Conservation (phyloP, 2,329 filamentous ascomycete species). For the Scedosporium aurantiacum region DNA sequence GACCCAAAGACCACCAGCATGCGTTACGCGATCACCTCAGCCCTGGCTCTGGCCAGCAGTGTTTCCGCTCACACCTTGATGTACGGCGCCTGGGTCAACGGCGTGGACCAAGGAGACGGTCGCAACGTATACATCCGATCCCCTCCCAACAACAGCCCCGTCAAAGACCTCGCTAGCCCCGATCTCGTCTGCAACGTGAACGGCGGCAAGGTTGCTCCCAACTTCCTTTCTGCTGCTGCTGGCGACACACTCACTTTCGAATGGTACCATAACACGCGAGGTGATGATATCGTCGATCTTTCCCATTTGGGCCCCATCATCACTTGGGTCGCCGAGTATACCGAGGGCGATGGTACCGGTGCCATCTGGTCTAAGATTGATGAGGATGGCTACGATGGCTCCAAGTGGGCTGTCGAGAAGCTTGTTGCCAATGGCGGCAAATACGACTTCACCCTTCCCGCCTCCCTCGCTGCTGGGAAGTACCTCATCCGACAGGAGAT, state of each 20-base stretch:
- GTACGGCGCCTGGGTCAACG: constrained; percentile 36
- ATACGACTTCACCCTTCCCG: constrained; percentile 35
- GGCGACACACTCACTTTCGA: constrained; percentile 37
- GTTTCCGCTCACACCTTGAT: constrained; percentile 34
- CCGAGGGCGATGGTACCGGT: constrained; percentile 30
- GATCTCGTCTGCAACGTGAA: constrained; percentile 34
- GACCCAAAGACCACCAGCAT: constrained; percentile 1
- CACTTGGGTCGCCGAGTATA: constrained; percentile 38
- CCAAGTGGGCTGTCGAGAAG: constrained; percentile 31
- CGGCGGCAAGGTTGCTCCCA: constrained; percentile 21
- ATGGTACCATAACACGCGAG: constrained; percentile 39
- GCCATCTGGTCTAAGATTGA: constrained; percentile 39
- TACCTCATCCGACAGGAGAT: constrained; percentile 46
- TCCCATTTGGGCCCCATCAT: constrained; percentile 42
- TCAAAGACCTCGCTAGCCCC: constrained; percentile 32
- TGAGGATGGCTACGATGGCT: constrained; percentile 24
- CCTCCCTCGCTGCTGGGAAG: constrained; percentile 33
- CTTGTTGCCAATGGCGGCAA: constrained; percentile 38
- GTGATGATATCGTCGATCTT: constrained; percentile 40
- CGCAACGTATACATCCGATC: constrained; percentile 30
- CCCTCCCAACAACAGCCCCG: constrained; percentile 30
- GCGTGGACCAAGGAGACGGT: constrained; percentile 30
- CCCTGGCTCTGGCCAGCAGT: constrained; percentile 25
- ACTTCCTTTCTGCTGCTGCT: constrained; percentile 31
- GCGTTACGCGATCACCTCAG: constrained; percentile 14